These are phyloP conservation scores for Skeletonema costatum DNA, from an alignment of 108 stramenopile genomes.

Conservation along the genomic window DNA sequence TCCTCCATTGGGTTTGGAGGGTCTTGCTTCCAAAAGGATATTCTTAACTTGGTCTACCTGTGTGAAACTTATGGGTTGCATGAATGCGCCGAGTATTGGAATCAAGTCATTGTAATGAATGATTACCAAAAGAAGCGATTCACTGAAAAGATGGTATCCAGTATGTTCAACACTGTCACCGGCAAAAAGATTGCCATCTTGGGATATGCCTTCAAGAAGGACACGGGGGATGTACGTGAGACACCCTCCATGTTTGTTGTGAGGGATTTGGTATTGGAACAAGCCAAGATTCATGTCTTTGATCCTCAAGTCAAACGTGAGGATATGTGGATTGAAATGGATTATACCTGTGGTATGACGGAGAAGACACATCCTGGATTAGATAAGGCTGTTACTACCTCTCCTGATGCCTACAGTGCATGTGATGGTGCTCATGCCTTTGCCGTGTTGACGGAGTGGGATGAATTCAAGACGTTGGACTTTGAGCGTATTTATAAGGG, in stretches of 20 bases:
- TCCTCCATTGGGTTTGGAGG: conserved; percentile 99
- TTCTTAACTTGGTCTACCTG: conserved; percentile 99
- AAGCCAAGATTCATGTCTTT: conserved; percentile 93
- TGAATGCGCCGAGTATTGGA: conserved; percentile 99
- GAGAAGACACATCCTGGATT: conserved; percentile 79
- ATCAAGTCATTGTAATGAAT: conserved; percentile 98
- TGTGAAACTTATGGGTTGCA: conserved; percentile 96
- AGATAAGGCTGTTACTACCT: conserved; percentile 81
- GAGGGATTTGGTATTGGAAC: conserved; percentile 93
- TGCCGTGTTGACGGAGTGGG: conserved; percentile 98
- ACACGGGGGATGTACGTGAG: conserved; percentile 99
- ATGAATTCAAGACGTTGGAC: conserved; percentile 98
- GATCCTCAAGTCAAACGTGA: conserved; percentile 98
- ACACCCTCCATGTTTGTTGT: conserved; percentile 97
- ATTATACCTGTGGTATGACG: conserved; percentile 95
- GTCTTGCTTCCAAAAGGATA: conserved; percentile 99
- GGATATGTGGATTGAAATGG: conserved; percentile 97
- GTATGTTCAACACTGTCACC: conserved; percentile 99
- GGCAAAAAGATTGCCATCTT: conserved; percentile 98
- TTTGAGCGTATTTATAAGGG: conserved; percentile 87
- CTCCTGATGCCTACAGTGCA: conserved; percentile 87
- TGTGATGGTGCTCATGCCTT: conserved; percentile 97
- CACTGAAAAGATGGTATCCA: conserved; percentile 92
- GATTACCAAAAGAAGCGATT: conserved; percentile 99
- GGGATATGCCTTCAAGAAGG: conserved; percentile 99